Base-by-base conservation (phyloP, 352 stramenopile genomes). In the Globisporangium camurandrum region DNA sequence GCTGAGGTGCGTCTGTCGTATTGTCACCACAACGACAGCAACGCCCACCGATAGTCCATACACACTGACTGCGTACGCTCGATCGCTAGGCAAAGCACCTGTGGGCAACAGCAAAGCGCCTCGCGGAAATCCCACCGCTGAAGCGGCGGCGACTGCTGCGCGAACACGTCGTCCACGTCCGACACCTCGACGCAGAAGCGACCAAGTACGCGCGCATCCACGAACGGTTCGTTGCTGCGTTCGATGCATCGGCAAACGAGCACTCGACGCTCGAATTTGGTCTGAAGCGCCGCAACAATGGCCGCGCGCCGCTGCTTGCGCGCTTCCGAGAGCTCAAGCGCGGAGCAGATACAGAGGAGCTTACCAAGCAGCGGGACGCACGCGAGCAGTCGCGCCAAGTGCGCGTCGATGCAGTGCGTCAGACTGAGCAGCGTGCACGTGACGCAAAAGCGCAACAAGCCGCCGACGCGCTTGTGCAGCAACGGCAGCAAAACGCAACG, bases 51-150 rank as follows among this genome's bases (percentile, higher is more conserved):
- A n/a, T n/a, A n/a, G n/a, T n/a, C n/a, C n/a, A n/a, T n/a, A n/a
- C n/a, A n/a, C n/a, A n/a, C n/a, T n/a, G n/a, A n/a, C n/a, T n/a
- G n/a, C n/a, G n/a, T n/a, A 34, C 30, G 3, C 30, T 12, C 30
- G 30, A 16, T n/a, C n/a, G 33, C 11, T 24, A 84, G 51, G 69
- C 69, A 6, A 72, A 66, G 42, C 67, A 71, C 11, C 57, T 64
- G 12, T 47, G 83, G 16, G 67, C 55, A 39, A 67, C 62, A 3
- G 71, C 65, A 0, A 71, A 59, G 56, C 66, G 82, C 26, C 74
- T 79, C 36, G 68, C 72, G 1, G 80, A 91, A 53, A 62, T 88
- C 27, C 68, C 74, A 23, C 71, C 71, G 1, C 55, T 91, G 1
- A 62, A 66, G 7, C 49, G 75, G 4, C 66, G 77, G 1, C 75